These are phyloP conservation scores for Syzygium oleosum DNA, from an alignment of 345 rosid species.

Conservation along the genomic window DNA sequence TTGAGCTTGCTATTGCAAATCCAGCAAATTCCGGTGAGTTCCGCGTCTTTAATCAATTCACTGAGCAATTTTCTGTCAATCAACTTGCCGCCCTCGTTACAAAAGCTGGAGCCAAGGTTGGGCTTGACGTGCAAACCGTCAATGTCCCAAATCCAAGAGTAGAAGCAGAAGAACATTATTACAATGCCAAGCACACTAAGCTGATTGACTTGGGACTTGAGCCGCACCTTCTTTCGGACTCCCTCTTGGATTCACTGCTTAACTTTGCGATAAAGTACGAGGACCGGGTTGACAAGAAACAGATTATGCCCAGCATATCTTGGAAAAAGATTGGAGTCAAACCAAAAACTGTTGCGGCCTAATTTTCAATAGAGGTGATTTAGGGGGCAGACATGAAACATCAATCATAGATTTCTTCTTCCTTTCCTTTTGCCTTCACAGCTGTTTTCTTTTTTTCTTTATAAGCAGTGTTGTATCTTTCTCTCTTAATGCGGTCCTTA, in stretches of 20 bases:
- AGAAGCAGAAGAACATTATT: conserved; percentile 97
- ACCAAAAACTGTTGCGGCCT: conserved; percentile 59
- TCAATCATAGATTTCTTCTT: not conserved
- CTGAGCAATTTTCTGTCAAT: conserved; percentile 92
- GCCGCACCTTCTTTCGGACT: conserved; percentile 86
- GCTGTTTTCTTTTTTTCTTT: not conserved
- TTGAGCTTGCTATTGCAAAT: conserved; percentile 86
- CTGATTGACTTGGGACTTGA: conserved; percentile 87
- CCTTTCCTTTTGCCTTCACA: not conserved
- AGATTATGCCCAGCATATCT: conserved; percentile 92
- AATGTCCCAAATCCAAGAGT: conserved; percentile 94
- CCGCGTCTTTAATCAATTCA: conserved; percentile 89
- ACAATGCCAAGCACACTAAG: conserved; percentile 96
- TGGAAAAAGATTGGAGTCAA: conserved; percentile 87
- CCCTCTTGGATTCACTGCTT: conserved; percentile 88
- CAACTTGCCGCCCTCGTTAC: conserved; percentile 85
- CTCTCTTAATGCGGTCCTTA: not conserved
- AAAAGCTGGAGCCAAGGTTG: conserved; percentile 78
- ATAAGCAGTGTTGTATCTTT: not conserved
- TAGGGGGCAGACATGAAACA: not conserved
- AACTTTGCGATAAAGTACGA: conserved; percentile 70
- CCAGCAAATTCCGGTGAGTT: conserved; percentile 86
- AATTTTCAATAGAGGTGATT: not conserved
- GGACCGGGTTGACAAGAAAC: conserved; percentile 77
- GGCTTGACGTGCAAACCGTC: conserved; percentile 60